Evolutionary conservation across 192 early-diverging fungal genomes (phyloP).

Genomic region (Mortierella hygrophila): DNA sequence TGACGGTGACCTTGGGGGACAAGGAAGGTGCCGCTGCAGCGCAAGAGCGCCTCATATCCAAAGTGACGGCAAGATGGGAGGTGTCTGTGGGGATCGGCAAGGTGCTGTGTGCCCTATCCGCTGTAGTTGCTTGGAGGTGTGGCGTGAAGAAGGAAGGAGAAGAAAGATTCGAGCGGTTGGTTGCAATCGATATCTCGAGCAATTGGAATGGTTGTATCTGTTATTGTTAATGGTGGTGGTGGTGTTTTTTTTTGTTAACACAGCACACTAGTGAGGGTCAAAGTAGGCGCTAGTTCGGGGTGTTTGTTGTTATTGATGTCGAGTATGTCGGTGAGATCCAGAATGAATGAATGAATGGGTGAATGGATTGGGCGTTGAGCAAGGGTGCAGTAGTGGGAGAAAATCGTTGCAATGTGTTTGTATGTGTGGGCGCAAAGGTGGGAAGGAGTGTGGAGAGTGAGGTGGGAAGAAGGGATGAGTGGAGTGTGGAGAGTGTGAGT

Average conservation of each 20-base stretch:
- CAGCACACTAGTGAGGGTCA: background rate
- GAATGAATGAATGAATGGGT: background rate
- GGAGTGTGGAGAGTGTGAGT: background rate
- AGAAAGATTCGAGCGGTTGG: background rate
- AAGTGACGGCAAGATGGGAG: background rate
- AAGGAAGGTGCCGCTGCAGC: constrained; percentile 27
- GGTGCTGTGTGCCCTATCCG: background rate
- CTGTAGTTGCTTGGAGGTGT: background rate
- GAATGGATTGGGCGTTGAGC: background rate
- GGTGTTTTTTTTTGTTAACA: too few species aligned
- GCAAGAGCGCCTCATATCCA: constrained; percentile 35
- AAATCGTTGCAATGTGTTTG: background rate
- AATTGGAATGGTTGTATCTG: background rate
- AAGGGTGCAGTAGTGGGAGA: background rate
- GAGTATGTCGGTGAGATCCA: background rate
- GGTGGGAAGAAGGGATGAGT: background rate
- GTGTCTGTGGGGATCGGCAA: background rate
- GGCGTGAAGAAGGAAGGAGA: background rate
- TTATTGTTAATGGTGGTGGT: too few species aligned
- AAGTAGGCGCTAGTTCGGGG: background rate
- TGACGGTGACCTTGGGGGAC: background rate
- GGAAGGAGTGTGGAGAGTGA: background rate
- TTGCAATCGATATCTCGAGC: background rate
- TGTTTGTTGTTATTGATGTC: background rate
- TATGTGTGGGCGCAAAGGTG: background rate